Conservation (phyloP, 371 early-diverging fungal genomes). For the Haplosporangium sp. region DNA sequence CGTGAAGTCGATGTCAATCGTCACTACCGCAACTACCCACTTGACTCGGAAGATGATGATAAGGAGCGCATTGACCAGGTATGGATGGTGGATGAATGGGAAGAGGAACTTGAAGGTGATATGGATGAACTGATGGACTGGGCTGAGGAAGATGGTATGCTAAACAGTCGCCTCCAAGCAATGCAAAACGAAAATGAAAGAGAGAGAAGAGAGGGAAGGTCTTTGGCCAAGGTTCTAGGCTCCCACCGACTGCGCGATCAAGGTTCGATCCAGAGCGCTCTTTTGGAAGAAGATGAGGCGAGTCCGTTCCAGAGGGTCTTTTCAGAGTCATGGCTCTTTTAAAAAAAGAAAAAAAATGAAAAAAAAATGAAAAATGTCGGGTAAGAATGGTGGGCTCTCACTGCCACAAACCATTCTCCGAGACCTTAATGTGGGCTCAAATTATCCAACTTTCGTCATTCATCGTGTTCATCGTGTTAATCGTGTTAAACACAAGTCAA, state of each 20-base stretch:
- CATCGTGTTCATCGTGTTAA: too few relatives aligned
- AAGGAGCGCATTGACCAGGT: constrained; percentile 22
- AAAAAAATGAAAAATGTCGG: background rate
- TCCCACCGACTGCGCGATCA: constrained; percentile 27
- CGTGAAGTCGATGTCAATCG: background rate
- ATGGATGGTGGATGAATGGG: constrained; percentile 56
- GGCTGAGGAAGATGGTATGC: constrained; percentile 31
- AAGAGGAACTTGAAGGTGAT: constrained; percentile 51
- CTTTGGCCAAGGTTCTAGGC: constrained; percentile 22
- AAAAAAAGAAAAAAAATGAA: background rate
- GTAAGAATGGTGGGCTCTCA: background rate
- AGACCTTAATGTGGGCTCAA: too few relatives aligned
- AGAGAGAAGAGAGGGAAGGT: background rate
- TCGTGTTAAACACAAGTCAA: too few relatives aligned
- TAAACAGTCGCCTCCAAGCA: constrained; percentile 7
- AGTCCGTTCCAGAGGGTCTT: constrained; percentile 39
- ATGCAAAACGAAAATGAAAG: background rate
- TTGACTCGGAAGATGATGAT: background rate
- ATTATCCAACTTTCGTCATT: too few relatives aligned
- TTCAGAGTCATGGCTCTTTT: constrained; percentile 52
- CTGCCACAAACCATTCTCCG: background rate
- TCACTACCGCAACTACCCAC: background rate
- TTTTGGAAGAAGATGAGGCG: constrained; percentile 36
- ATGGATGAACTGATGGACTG: constrained; percentile 48
- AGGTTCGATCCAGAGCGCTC: constrained; percentile 16